These are phyloP conservation scores for Earliella scabrosa DNA, from an alignment of 1,284 basidiomycete genomes.

Conservation along the genomic window DNA sequence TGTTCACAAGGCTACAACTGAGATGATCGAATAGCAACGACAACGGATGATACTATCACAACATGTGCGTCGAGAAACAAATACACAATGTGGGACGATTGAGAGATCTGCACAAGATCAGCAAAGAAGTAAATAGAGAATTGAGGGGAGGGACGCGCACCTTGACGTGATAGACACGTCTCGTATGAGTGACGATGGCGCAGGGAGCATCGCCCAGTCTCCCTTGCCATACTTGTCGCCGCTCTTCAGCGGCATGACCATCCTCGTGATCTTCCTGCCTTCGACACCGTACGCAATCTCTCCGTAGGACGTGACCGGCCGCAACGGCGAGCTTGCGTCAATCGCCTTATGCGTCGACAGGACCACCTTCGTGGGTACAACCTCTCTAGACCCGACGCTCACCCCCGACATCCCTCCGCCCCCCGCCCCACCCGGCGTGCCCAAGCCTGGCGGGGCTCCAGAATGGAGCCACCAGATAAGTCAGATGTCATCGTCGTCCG, in stretches of 20 bases:
- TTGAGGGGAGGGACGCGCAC: too few species aligned
- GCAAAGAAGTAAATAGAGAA: too few species aligned
- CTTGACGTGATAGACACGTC: too few species aligned
- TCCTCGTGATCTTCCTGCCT: slow-evolving; percentile 4
- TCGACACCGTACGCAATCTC: slow-evolving; percentile 2
- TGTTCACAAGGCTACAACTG: too few species aligned
- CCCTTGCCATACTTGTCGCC: too few species aligned
- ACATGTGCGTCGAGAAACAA: too few species aligned
- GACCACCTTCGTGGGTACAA: not conserved
- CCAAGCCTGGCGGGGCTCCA: slow-evolving; percentile 66
- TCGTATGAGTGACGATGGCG: too few species aligned
- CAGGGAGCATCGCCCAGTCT: too few species aligned
- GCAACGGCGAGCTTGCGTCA: slow-evolving; percentile 1
- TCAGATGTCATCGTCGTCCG: slow-evolving; percentile 84
- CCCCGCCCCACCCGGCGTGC: slow-evolving; percentile 63
- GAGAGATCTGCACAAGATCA: too few species aligned
- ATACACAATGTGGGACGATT: too few species aligned
- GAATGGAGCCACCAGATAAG: slow-evolving; percentile 76
- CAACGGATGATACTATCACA: too few species aligned
- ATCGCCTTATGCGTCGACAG: not conserved
- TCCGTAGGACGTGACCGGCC: not conserved
- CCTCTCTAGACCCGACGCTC: not conserved
- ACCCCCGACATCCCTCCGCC: slow-evolving; percentile 35
- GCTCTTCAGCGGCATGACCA: not conserved
- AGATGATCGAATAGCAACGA: too few species aligned